Conservation (phyloP, 345 rosid species). For the Rubroshorea leprosula region DNA sequence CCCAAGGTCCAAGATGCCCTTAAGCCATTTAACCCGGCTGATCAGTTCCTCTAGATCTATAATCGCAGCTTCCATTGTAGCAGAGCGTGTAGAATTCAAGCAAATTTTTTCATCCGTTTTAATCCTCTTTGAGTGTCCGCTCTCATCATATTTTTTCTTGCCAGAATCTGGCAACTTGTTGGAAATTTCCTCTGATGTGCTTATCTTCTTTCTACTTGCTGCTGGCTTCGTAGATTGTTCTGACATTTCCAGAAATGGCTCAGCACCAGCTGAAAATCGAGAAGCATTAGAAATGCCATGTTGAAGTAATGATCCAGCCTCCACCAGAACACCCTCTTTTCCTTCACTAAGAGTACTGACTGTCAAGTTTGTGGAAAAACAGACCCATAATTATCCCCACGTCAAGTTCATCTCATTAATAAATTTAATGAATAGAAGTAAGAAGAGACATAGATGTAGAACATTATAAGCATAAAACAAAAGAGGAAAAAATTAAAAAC, state of each 20-base stretch:
- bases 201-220: constrained; percentile 5
- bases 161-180: constrained; percentile 11
- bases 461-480: neutral
- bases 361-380: constrained; percentile 7
- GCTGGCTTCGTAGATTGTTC: constrained; percentile 8
- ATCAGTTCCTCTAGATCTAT: constrained; percentile 60
- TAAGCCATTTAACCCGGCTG: constrained; percentile 47
- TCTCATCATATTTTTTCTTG: constrained; percentile 9
- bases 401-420: constrained; percentile 6
- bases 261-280: constrained; percentile 13
- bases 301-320: constrained; percentile 3
- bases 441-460: neutral
- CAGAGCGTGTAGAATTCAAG: constrained; percentile 34
- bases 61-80: constrained; percentile 49
- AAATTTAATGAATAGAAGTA: neutral
- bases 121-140: constrained; percentile 20
- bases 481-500: no score
- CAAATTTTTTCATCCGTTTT: constrained; percentile 21
- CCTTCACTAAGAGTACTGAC: constrained; percentile 10
- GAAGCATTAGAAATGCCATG: constrained; percentile 14
- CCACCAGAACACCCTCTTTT: constrained; percentile 10
- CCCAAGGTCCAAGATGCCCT: constrained; percentile 31
- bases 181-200: constrained; percentile 13
- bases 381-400: constrained; percentile 14
- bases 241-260: constrained; percentile 4